phyloP scores from a whole-genome alignment of 116 monocot genomes.

The Papilionanthe hybrid region DNA sequence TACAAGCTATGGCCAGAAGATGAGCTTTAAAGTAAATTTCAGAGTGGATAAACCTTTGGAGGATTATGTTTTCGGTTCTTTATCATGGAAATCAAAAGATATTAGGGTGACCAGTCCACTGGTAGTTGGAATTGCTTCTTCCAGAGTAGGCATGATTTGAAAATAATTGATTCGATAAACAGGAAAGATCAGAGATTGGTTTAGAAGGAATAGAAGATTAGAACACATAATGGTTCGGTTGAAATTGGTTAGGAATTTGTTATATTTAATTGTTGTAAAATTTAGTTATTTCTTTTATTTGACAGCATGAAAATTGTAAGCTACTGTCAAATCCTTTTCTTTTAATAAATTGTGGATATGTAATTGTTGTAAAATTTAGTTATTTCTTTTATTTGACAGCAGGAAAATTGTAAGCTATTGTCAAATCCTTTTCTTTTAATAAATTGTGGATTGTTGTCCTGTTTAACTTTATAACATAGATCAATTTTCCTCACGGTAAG shows the following conservation, averaged over 20 bases:
- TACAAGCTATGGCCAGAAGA: constrained; percentile 40
- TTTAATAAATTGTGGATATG: not conserved
- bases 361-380: not conserved
- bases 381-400: constrained; percentile 1
- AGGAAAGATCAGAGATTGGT: not conserved
- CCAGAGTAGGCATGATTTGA: constrained; percentile 18
- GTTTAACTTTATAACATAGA: too few relatives aligned
- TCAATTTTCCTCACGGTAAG: too few relatives aligned
- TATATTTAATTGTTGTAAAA: not conserved
- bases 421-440: too few relatives aligned
- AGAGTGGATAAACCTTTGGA: constrained; percentile 17
- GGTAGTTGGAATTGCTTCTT: constrained; percentile 44
- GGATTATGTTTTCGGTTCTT: constrained; percentile 67
- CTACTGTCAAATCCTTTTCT: too few relatives aligned
- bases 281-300: not conserved
- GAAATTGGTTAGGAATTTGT: not conserved
- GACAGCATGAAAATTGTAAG: not conserved
- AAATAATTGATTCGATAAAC: not conserved
- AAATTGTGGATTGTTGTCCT: too few relatives aligned
- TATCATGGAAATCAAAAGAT: constrained; percentile 48
- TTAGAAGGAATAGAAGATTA: not conserved
- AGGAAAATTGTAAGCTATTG: not conserved
- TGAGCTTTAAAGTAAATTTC: constrained; percentile 54
- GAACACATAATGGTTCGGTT: not conserved
- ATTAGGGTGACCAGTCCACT: constrained; percentile 45